phyloP scores from a whole-genome alignment of 129 eudicot genomes.

The Flaveria sonorensis region DNA sequence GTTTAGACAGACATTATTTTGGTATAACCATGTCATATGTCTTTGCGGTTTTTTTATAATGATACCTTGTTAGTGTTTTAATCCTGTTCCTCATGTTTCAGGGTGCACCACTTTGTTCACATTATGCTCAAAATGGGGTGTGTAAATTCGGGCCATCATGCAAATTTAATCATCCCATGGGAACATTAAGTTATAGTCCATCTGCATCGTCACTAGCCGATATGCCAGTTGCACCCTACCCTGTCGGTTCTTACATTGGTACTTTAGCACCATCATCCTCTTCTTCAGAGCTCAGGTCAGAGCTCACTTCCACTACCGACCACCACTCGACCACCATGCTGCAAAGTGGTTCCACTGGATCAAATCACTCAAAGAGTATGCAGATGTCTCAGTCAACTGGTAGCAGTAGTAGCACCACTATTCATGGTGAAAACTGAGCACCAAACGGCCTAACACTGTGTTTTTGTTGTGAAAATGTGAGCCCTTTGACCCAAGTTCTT shows the following conservation, averaged over 20 bases:
- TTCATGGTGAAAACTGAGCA: slow-evolving; percentile 39
- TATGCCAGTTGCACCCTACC: slow-evolving; percentile 86
- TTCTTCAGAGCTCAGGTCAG: slow-evolving; percentile 75
- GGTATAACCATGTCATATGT: background rate
- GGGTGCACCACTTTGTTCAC: slow-evolving; percentile 85
- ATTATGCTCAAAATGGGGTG: slow-evolving; percentile 73
- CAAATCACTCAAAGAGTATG: slow-evolving; percentile 46
- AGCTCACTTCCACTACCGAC: slow-evolving; percentile 40
- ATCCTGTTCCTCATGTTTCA: slow-evolving; percentile 31
- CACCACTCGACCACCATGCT: slow-evolving; percentile 42
- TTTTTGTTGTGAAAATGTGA: slow-evolving; percentile 48
- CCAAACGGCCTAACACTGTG: slow-evolving; percentile 34
- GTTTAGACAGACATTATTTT: background rate
- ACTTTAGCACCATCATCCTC: slow-evolving; percentile 85
- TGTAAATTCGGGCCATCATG: slow-evolving; percentile 89
- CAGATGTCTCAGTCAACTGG: slow-evolving; percentile 47
- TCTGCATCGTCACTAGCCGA: slow-evolving; percentile 87
- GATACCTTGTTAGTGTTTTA: slow-evolving; percentile 10
- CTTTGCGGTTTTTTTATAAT: background rate
- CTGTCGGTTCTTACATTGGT: slow-evolving; percentile 64
- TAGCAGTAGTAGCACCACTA: slow-evolving; percentile 33
- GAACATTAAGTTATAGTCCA: slow-evolving; percentile 74
- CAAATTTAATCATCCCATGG: slow-evolving; percentile 88
- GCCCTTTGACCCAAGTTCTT: slow-evolving; percentile 32
- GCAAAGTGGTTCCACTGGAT: slow-evolving; percentile 58